Evolutionary conservation across 192 early-diverging fungal species (phyloP).

Genomic region (Phycomyces nitens): DNA sequence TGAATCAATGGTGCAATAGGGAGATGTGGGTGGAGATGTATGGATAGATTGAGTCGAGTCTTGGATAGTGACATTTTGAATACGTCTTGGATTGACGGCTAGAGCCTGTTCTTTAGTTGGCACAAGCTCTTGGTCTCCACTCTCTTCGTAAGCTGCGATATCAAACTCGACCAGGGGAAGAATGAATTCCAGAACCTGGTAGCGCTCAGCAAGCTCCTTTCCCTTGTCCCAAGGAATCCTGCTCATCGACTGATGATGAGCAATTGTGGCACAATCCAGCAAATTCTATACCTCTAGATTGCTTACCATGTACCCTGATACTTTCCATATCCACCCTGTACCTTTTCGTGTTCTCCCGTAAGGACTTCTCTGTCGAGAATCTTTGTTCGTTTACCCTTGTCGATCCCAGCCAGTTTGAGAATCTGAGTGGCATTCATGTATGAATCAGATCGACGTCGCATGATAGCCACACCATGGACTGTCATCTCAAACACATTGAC

Average conservation of each 20-base stretch:
- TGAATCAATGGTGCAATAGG: not conserved
- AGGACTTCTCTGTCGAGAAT: constrained; percentile 86
- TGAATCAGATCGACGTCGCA: constrained; percentile 76
- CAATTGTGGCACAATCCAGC: not conserved
- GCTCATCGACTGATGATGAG: not conserved
- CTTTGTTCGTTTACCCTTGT: constrained; percentile 82
- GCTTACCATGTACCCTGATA: constrained; percentile 87
- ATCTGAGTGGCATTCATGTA: constrained; percentile 92
- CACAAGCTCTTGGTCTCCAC: constrained; percentile 26
- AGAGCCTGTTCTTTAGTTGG: constrained; percentile 49
- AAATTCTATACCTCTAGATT: not conserved
- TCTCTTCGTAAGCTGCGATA: constrained; percentile 40
- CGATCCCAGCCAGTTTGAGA: constrained; percentile 84
- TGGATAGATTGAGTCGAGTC: constrained; percentile 9
- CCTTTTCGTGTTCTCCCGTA: constrained; percentile 82
- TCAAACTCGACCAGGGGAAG: constrained; percentile 81
- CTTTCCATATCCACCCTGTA: constrained; percentile 95
- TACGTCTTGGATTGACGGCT: constrained; percentile 3
- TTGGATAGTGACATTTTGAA: constrained; percentile 7
- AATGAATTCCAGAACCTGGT: constrained; percentile 67
- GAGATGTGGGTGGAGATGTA: constrained; percentile 18
- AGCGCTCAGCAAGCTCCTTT: constrained; percentile 79
- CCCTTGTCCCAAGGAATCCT: constrained; percentile 87
- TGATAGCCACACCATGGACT: constrained; percentile 67
- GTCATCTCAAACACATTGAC: constrained; percentile 80